phyloP scores from a whole-genome alignment of 2,329 filamentous ascomycete genomes.

The Tolypocladium paradoxum region DNA sequence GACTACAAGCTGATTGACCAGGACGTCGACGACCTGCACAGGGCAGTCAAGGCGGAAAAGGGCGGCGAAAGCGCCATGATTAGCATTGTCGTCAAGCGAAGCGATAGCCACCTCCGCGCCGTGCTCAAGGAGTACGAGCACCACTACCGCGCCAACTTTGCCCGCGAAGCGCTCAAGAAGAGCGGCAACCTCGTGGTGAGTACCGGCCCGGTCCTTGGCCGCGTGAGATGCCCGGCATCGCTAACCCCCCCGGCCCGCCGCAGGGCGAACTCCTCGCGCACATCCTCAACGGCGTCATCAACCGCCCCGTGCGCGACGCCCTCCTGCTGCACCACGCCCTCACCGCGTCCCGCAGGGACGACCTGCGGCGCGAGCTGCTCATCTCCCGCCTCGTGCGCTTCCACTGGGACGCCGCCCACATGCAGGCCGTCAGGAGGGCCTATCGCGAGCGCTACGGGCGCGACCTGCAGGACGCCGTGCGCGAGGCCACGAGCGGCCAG shows the following conservation, averaged over 20 bases:
- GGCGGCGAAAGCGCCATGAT: conserved; percentile 87
- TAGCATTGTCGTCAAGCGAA: conserved; percentile 67
- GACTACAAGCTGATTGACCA: conserved; percentile 52
- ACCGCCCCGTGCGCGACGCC: conserved; percentile 86
- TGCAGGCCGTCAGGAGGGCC: conserved; percentile 67
- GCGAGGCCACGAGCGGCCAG: conserved; percentile 64
- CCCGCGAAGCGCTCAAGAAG: conserved; percentile 75
- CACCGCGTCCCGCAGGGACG: conserved; percentile 58
- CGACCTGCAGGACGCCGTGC: conserved; percentile 67
- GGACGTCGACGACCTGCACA: conserved; percentile 64
- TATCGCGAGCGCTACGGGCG: conserved; percentile 68
- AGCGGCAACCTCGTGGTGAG: conserved; percentile 86
- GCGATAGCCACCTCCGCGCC: conserved; percentile 71
- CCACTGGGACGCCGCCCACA: conserved; percentile 83
- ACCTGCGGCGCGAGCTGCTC: conserved; percentile 71
- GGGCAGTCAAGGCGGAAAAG: conserved; percentile 57
- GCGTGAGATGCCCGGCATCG: no score
- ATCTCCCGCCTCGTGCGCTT: conserved; percentile 79
- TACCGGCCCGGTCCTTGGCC: no score
- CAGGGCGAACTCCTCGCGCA: conserved; percentile 92
- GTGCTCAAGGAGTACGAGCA: conserved; percentile 68
- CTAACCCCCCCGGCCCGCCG: no score
- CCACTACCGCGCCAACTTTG: conserved; percentile 69
- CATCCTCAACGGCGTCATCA: conserved; percentile 93
- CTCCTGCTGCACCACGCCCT: conserved; percentile 86